Evolutionary conservation across 208 protist genomes (phyloP).

Genomic region (Phytomonas sp.): DNA sequence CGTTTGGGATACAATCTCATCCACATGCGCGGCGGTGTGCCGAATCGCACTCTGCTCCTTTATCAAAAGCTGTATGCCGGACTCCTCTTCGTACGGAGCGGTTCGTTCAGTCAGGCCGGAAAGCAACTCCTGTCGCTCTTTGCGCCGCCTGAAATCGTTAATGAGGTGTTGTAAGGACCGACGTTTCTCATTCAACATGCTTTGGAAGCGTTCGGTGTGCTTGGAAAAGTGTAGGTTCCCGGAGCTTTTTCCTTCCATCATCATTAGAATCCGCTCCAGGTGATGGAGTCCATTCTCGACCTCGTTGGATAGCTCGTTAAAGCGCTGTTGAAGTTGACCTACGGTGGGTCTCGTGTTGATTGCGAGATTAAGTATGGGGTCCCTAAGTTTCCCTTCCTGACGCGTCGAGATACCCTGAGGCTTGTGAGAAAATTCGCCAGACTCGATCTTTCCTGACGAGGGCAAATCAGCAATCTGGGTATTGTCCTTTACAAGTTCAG

Average conservation of each 20-base stretch:
- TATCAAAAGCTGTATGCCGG: constrained; percentile 54
- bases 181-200: constrained; percentile 50
- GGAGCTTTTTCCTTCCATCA: constrained; percentile 22
- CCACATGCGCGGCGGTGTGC: constrained; percentile 54
- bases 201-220: constrained; percentile 61
- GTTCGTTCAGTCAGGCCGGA: constrained; percentile 24
- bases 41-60: constrained; percentile 70
- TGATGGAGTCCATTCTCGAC: constrained; percentile 17
- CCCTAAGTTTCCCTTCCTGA: background rate
- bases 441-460: background rate
- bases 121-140: constrained; percentile 55
- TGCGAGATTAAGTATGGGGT: background rate
- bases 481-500: constrained; percentile 8
- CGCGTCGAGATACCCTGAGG: background rate
- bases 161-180: constrained; percentile 26
- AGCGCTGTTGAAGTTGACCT: background rate
- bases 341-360: background rate
- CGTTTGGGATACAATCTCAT: constrained; percentile 53
- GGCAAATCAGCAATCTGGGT: background rate
- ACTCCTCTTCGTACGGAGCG: constrained; percentile 16
- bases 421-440: background rate
- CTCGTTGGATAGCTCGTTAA: constrained; percentile 9
- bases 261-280: constrained; percentile 18
- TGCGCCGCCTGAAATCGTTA: constrained; percentile 35
- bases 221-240: constrained; percentile 20